Percentiles rank a stretch among this genome's conserved stretches.
These are phyloP conservation scores for Vitellaria paradoxa DNA, from an alignment of 179 eudicot species.

Conservation along the genomic window DNA sequence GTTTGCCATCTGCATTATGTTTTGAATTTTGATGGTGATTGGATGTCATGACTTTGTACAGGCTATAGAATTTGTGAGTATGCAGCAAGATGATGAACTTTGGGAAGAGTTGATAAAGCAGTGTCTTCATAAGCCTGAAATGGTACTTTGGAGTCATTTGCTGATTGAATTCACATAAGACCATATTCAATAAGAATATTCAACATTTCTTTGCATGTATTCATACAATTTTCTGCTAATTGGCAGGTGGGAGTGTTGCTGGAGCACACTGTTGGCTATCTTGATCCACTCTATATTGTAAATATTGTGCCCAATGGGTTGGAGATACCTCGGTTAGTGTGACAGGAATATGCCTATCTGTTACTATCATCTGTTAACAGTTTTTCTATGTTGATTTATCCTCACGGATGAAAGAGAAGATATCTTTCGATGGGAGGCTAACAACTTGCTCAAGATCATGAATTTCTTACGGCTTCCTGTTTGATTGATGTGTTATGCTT, in stretches of 20 bases:
- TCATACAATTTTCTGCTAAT: slow-evolving; percentile 9
- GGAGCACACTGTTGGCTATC: slow-evolving; percentile 97
- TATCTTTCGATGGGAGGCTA: not conserved
- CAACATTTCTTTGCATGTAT: slow-evolving; percentile 1
- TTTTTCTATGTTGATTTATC: not conserved
- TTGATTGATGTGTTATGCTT: not conserved
- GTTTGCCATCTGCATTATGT: slow-evolving; percentile 6
- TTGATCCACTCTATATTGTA: slow-evolving; percentile 93
- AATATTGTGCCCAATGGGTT: slow-evolving; percentile 91
- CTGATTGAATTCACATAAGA: slow-evolving; percentile 1
- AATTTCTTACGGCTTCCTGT: not conserved
- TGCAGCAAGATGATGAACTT: slow-evolving; percentile 94
- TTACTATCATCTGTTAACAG: not conserved
- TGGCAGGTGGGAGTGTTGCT: slow-evolving; percentile 90
- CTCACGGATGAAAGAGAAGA: not conserved
- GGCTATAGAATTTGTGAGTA: slow-evolving; percentile 94
- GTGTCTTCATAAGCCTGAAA: slow-evolving; percentile 85
- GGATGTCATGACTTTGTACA: slow-evolving; percentile 31
- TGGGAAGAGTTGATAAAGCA: slow-evolving; percentile 96
- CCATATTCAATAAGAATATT: not conserved
- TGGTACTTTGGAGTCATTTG: slow-evolving; percentile 46
- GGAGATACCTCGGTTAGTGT: slow-evolving; percentile 89
- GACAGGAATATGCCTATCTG: not conserved
- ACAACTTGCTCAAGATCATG: not conserved
- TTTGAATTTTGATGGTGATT: slow-evolving; percentile 18